Conservation (phyloP, 1,284 basidiomycete species). For the Stereum hirsutum region DNA sequence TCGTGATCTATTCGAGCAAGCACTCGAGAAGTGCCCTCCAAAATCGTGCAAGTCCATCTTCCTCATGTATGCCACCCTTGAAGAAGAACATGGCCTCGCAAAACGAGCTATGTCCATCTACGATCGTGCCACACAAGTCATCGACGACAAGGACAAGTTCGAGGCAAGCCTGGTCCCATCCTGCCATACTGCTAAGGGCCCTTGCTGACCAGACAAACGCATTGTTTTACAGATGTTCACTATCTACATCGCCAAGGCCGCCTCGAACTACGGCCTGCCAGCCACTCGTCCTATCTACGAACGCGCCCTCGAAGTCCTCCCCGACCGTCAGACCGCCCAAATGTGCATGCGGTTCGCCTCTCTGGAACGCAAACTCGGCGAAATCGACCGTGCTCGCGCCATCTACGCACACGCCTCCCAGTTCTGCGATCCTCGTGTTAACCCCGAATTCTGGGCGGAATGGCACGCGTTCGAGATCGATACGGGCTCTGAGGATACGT, state of each 20-base stretch:
- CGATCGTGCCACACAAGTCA: slow-evolving; percentile 84
- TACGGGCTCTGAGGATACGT: slow-evolving; percentile 96
- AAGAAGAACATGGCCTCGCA: slow-evolving; percentile 92
- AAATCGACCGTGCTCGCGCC: slow-evolving; percentile 94
- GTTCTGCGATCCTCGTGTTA: slow-evolving; percentile 93
- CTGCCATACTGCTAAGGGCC: too few relatives aligned
- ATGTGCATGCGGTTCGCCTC: slow-evolving; percentile 96
- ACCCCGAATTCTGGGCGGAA: slow-evolving; percentile 90
- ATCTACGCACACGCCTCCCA: slow-evolving; percentile 97
- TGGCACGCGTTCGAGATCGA: slow-evolving; percentile 99
- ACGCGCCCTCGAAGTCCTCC: slow-evolving; percentile 88
- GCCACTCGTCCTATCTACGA: slow-evolving; percentile 97
- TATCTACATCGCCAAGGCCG: slow-evolving; percentile 96
- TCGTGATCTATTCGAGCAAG: slow-evolving; percentile 96
- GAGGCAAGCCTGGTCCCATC: slow-evolving; percentile 62
- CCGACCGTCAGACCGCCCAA: slow-evolving; percentile 91
- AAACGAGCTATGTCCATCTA: slow-evolving; percentile 96
- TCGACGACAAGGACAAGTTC: slow-evolving; percentile 88
- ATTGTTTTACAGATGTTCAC: slow-evolving; percentile 86
- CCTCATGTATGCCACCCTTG: slow-evolving; percentile 91
- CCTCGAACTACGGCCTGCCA: slow-evolving; percentile 91
- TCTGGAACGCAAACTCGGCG: slow-evolving; percentile 95
- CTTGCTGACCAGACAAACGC: not conserved
- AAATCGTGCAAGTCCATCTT: slow-evolving; percentile 94
- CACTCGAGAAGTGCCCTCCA: slow-evolving; percentile 90